Base-by-base conservation (phyloP, 2,329 filamentous ascomycete genomes). In the Aspergillus latus region DNA sequence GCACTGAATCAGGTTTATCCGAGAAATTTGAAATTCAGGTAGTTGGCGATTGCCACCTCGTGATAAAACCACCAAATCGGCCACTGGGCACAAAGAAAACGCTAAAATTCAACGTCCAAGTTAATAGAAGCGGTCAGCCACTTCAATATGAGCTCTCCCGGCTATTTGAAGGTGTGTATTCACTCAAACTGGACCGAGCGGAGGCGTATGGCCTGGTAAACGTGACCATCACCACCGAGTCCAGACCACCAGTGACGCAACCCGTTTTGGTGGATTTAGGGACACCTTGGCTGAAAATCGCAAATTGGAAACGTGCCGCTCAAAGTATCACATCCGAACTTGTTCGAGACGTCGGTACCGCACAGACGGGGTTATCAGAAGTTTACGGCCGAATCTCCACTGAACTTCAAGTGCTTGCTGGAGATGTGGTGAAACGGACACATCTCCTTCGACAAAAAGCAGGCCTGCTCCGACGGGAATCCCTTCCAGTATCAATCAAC, bases 101-200 rank as follows among this genome's bases (percentile, higher is more conserved):
- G 13, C 73, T 74, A 11, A 76, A 74, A 29, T 76, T 85, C 53
- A 72, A 76, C 49, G 78, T 84, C 37, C 74, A 75, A 47, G 74
- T 84, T 46, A 74, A 68, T 29, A 77, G 78, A 50, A 66, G 68
- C n/a, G 74, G 73, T 26, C 68, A 71, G 13, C 60, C 70, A 34
- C 66, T 79, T 45, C 64, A 77, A 28, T 76, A 78, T 55, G 72
- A 79, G 56, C 67, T 80, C n/a, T 78, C 78, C 37, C 76, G 74
- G 44, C 73, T 83, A 7, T 80, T 83, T 55, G 78, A 81, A 34
- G 80, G 80, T 7, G 78, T 82, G 6, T 83, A 83, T 60, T 75
- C 78, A 11, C 68, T 84, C 37, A 76, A 76, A 29, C 66, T 84
- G 13, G 76, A 80, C 49, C 73, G 76, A 43, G 76, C 78, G 56